Conservation (phyloP, 2,329 filamentous ascomycete species). For the Xylariaceae sp. region DNA sequence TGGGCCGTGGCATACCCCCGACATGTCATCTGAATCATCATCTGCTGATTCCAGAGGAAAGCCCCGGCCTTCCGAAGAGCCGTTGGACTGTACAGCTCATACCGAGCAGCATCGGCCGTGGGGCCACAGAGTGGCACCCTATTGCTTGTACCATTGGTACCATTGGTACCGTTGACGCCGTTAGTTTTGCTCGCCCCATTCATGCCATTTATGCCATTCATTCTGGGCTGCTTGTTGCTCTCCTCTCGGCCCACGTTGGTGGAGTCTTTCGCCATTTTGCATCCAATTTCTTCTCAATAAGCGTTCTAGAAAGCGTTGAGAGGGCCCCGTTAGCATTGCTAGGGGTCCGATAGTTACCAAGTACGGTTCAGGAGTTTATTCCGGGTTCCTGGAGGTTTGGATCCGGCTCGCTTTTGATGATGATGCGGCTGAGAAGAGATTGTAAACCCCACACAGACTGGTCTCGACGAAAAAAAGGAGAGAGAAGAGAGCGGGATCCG, state of each 20-base stretch:
- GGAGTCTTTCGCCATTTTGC: slow-evolving; percentile 11
- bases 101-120: slow-evolving; percentile 48
- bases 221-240: background rate
- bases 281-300: slow-evolving; percentile 7
- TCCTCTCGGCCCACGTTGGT: background rate
- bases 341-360: slow-evolving; percentile 13
- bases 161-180: background rate
- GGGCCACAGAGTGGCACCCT: slow-evolving; percentile 11
- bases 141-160: background rate
- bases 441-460: slow-evolving; percentile 4
- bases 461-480: too few species aligned
- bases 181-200: background rate
- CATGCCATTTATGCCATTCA: background rate
- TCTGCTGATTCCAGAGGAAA: slow-evolving; percentile 58
- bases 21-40: slow-evolving; percentile 59
- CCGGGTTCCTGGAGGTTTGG: slow-evolving; percentile 7
- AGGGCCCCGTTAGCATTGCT: background rate
- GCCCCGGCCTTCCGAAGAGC: slow-evolving; percentile 52
- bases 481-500: background rate
- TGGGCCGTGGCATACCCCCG: slow-evolving; percentile 56
- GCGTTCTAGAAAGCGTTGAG: background rate
- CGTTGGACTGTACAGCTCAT: slow-evolving; percentile 52
- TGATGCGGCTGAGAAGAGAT: slow-evolving; percentile 6
- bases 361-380: slow-evolving; percentile 12
- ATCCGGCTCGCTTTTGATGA: slow-evolving; percentile 7